Base-by-base conservation (phyloP, 2,329 filamentous ascomycete species). In the Plenodomus tracheiphilus region DNA sequence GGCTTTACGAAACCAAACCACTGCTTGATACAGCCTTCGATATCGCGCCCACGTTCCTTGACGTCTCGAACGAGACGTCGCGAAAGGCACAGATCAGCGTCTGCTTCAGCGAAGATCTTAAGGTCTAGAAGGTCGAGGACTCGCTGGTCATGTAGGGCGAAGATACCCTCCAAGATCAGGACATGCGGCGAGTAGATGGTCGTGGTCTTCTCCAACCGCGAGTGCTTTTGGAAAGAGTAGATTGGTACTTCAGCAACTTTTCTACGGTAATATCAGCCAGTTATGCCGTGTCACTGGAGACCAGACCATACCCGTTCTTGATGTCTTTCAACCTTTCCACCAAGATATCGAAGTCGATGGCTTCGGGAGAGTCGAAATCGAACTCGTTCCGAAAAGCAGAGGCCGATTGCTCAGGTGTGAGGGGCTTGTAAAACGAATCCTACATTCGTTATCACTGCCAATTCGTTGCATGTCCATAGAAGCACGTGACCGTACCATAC, bases 1-100 rank as follows among this genome's bases (percentile, higher is more conserved):
- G 94, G 94, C 74, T 99, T 99, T 37, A 99, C 94, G 69, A 89
- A 99, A 10, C 77, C 78, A 70, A 97, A 97, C 94, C 94, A 99
- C 72, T 99, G 94, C 74, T 97, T 97, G 71, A 99, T 92, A 65
- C 92, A 93, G 35, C 94, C 94, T 68, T 97, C 89, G 47, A 97
- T 88, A 65, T 96, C 93, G 67, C 94, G 84, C 2, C 89, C 93
- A 64, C 94, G 85, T 64, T 96, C 90, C 62, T 85, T 85, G 18
- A 97, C 90, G 74, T 99, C 94, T 65, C 94, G 88, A 32, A 91
- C 77, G 59, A 95, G 54, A 47, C 62, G 60, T 22, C 62, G 52
- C 9, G 92, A 93, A 40, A 99, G 80, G 69, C 94, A 99, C 2
- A 95, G 88, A 72, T 99, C 94, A 55, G 88, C 87, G 72, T 99